Base-by-base conservation (phyloP, 1,139 yeast genomes). In the Lodderomyces parapsilosis region DNA sequence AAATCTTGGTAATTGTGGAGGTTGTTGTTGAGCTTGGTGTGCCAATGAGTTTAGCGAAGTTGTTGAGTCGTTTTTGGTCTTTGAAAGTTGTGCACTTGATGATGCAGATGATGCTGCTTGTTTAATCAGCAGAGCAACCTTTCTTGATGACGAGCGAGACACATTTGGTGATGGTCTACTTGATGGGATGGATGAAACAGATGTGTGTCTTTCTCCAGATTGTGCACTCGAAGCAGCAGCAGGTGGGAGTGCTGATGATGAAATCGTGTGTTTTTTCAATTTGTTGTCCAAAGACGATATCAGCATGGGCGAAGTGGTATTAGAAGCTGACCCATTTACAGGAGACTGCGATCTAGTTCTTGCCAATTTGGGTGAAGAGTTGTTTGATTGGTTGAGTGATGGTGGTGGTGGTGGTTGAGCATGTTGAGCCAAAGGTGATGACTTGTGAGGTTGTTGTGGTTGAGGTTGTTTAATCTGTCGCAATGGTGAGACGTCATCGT, bases 51-150 rank as follows among this genome's bases (percentile, higher is more conserved):
- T 25, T 14, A 49, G 20, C 10, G 41, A 37, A 11, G 41, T 32
- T 11, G 28, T 15, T 4, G 56, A 44, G 27, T 42, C 91, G 50
- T 82, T 82, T 38, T 82, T 89, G 41, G 67, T 60, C 58, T 81
- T 66, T 32, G 62, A 54, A 54, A 83, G 81, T 36, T 88, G 56
- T 0, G 80, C 77, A 41, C 58, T 59, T 3, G 42, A 34, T 15
- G 49, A 43, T 3, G 42, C 32, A 13, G 49, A 43, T 2, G 31
- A n/a, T 18, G 41, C 32, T 34, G 30, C n/a, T 27, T 23, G 38
- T 15, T 20, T 11, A 18, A 10, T 22, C 17, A 20, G 13, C 23
- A 15, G 44, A 2, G 18, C 19, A 42, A 45, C 36, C 40, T 43
- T 38, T 23, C 44, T 37, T 19, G 46, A 47, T 2, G 48, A 43